phyloP scores from a whole-genome alignment of 495 filamentous ascomycete species.

The Copromyces sp. region DNA sequence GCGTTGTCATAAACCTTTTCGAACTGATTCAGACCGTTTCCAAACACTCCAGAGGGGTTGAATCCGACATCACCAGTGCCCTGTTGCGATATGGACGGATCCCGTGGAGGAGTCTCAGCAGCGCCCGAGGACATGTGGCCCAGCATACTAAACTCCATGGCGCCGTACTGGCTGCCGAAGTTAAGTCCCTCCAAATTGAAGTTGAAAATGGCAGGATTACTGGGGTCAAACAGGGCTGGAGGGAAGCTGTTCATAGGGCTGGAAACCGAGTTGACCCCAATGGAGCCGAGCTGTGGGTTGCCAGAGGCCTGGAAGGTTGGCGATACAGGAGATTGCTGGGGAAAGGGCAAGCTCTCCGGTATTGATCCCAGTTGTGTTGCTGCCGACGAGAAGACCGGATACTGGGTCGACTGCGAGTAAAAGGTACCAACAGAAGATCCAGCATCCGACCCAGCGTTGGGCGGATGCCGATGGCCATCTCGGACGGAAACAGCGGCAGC shows the following conservation, averaged over 20 bases:
- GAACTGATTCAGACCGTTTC: conserved; percentile 32
- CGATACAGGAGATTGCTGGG: conserved; percentile 59
- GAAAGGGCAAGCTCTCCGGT: conserved; percentile 42
- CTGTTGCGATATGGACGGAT: conserved; percentile 34
- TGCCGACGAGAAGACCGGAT: conserved; percentile 21
- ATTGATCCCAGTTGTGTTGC: conserved; percentile 23
- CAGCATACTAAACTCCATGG: conserved; percentile 87
- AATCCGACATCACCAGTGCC: conserved; percentile 32
- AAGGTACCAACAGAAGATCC: conserved; percentile 23
- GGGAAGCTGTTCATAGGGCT: conserved; percentile 39
- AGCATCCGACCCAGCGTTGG: conserved; percentile 23
- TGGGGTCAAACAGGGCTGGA: conserved; percentile 67
- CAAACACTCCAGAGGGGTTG: conserved; percentile 31
- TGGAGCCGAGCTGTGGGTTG: conserved; percentile 16
- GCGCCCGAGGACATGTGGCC: conserved; percentile 86
- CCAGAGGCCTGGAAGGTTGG: conserved; percentile 46
- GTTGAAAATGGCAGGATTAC: conserved; percentile 83
- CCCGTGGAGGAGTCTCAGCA: conserved; percentile 64
- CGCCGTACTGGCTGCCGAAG: conserved; percentile 91
- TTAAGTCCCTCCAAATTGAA: conserved; percentile 89
- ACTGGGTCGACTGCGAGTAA: conserved; percentile 29
- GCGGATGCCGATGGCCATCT: conserved; percentile 21
- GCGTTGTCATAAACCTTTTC: conserved; percentile 33
- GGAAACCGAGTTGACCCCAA: conserved; percentile 22
- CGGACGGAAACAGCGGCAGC: conserved; percentile 26